Evolutionary conservation across 2,329 filamentous ascomycete species (phyloP).

Genomic region (Epichloe coenophiala): DNA sequence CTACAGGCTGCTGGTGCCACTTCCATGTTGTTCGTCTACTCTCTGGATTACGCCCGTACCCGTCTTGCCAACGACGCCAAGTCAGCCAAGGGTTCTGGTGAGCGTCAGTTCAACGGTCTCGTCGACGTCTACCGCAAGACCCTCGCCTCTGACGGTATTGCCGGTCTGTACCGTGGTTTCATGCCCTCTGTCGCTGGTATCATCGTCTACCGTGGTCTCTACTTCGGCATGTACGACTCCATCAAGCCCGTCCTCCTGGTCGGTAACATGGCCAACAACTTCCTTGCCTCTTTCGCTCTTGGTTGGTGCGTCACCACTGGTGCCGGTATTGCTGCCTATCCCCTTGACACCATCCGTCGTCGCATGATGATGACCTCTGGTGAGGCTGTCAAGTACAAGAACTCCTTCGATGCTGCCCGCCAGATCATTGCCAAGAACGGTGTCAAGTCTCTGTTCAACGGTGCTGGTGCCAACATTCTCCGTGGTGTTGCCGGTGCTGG

Average conservation of each 20-base stretch:
- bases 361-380: conserved; percentile 99
- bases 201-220: conserved; percentile 99
- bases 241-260: conserved; percentile 97
- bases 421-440: conserved; percentile 98
- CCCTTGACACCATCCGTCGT: conserved; percentile 99
- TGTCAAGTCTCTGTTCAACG: conserved; percentile 99
- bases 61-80: conserved; percentile 99
- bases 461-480: conserved; percentile 99
- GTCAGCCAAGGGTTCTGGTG: conserved; percentile 92
- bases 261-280: conserved; percentile 89
- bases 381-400: conserved; percentile 99
- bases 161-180: conserved; percentile 99
- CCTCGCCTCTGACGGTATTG: conserved; percentile 93
- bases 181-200: conserved; percentile 98
- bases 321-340: conserved; percentile 99
- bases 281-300: conserved; percentile 97
- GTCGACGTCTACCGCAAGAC: conserved; percentile 99
- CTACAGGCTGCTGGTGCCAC: conserved; percentile 88
- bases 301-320: conserved; percentile 98
- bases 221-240: conserved; percentile 99
- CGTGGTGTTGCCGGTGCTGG: conserved; percentile 99
- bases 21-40: conserved; percentile 99
- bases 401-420: conserved; percentile 83
- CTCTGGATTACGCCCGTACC: conserved; percentile 99
- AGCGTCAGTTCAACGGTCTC: conserved; percentile 99